Base-by-base conservation (phyloP, 78 protist species). In the Dictyostelium capitatum region DNA sequence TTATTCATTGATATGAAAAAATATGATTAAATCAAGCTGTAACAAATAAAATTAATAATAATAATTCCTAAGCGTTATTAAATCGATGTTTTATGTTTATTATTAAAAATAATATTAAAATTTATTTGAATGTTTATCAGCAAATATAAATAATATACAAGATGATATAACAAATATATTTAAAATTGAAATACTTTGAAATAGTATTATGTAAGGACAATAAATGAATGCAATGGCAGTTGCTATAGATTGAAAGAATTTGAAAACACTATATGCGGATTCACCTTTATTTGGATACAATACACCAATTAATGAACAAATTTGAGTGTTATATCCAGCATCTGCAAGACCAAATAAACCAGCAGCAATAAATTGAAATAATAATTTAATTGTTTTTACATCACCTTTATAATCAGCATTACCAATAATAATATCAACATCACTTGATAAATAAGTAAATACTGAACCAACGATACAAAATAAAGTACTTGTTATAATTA, bases 221-320 rank as follows among this genome's bases (percentile, higher is more conserved):
- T 82, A 82, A 54, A 82, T 53, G 67, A 82, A 82, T 48, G 89
- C 89, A 23, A 70, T 17, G 1, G 89, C 78, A 4, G 89, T 50
- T 11, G 89, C 89, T 32, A 82, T 65, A 53, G 89, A 65, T 70
- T 82, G 89, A 19, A 82, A 62, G 69, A 82, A 82, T 51, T 82
- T 82, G 89, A 82, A 82, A 3, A 69, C n/a, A 46, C 79, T 79
- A 32, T 56, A 78, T 14, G 89, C 89, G 30, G 89, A 17, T 28
- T 65, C 79, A 51, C 80, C 79, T 37, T 62, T 82, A 56, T 41
- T 69, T 28, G 89, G 89, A 46, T 69, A 82, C 37, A 82, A 4
- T 47, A 30, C 8, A 53, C 89, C 89, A 1, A 82, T 6, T 6
- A 82, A 30, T 25, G 89, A 43, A 57, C 69, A 82, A 67, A 82